A percentile compares a stretch with the other conserved stretches of the same genome.
Conservation (phyloP, 163 green algal genomes). For the Scenedesmus sp. region DNA sequence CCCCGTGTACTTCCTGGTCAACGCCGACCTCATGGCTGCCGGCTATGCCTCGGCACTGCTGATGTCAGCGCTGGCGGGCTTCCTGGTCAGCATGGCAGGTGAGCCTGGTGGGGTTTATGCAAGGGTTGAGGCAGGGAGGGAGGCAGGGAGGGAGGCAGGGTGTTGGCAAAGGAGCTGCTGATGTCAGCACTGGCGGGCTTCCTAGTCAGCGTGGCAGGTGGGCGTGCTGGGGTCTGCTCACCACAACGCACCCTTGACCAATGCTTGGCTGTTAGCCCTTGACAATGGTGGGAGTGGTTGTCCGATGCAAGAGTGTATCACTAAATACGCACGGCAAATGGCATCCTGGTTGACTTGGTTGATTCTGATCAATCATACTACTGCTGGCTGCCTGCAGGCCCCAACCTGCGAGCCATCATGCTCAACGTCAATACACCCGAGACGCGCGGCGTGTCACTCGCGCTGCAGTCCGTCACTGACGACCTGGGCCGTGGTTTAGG, state of each 20-base stretch:
- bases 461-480: conserved; percentile 85
- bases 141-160: background rate
- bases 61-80: conserved; percentile 44
- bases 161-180: background rate
- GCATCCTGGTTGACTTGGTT: background rate
- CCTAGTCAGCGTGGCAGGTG: conserved; percentile 40
- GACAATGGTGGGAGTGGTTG: background rate
- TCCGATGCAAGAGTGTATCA: background rate
- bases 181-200: conserved; percentile 41
- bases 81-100: conserved; percentile 48
- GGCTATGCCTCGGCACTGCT: conserved; percentile 24
- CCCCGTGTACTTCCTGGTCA: conserved; percentile 81
- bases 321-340: background rate
- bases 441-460: conserved; percentile 83
- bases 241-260: background rate
- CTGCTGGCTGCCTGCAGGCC: conserved; percentile 28
- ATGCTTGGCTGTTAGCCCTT: background rate
- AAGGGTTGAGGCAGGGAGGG: conserved; percentile 73
- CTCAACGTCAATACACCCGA: conserved; percentile 91
- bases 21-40: conserved; percentile 58
- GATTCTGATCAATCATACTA: background rate
- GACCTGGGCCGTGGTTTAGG: conserved; percentile 89
- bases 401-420: conserved; percentile 77
- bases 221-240: background rate
- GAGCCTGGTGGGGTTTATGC: conserved; percentile 54